Percentiles rank a stretch among this genome's conserved stretches.
Conservation (phyloP, 257 asterid species). For the Thymus mandschuricus region DNA sequence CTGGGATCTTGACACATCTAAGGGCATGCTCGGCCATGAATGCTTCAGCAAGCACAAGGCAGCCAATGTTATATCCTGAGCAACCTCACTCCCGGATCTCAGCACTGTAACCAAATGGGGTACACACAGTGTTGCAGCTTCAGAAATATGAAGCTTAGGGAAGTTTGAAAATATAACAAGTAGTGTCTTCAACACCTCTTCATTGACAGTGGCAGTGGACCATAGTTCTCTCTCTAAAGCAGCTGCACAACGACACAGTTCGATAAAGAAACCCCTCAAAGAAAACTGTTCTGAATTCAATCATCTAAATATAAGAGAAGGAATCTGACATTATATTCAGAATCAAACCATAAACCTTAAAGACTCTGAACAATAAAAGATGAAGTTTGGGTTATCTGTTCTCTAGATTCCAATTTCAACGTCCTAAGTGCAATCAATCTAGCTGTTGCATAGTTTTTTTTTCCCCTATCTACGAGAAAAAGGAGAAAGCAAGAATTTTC, state of each 20-base stretch:
- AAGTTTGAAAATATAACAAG: slow-evolving; percentile 74
- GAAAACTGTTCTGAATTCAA: slow-evolving; percentile 13
- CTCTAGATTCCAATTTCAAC: slow-evolving; percentile 12
- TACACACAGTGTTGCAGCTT: slow-evolving; percentile 74
- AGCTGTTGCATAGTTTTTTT: not conserved
- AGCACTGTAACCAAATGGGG: slow-evolving; percentile 76
- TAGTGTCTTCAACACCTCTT: slow-evolving; percentile 73
- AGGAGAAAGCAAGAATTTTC: slow-evolving; percentile 11
- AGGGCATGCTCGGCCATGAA: slow-evolving; percentile 81
- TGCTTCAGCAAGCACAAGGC: slow-evolving; percentile 73
- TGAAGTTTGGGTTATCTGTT: slow-evolving; percentile 14
- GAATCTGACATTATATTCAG: not conserved
- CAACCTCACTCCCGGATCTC: slow-evolving; percentile 71
- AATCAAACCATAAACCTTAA: not conserved
- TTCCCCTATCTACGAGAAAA: slow-evolving; percentile 5
- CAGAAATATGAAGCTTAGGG: slow-evolving; percentile 71
- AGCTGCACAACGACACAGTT: slow-evolving; percentile 55
- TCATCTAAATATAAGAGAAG: slow-evolving; percentile 5
- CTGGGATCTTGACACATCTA: slow-evolving; percentile 77
- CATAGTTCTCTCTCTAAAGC: slow-evolving; percentile 75
- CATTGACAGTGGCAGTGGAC: slow-evolving; percentile 63
- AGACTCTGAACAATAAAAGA: slow-evolving; percentile 20
- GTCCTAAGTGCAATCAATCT: slow-evolving; percentile 4
- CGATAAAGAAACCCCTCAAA: slow-evolving; percentile 24
- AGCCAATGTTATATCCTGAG: slow-evolving; percentile 64